These are phyloP conservation scores for Clarireedia sp. DNA, from an alignment of 2,329 filamentous ascomycete species.

Conservation along the genomic window DNA sequence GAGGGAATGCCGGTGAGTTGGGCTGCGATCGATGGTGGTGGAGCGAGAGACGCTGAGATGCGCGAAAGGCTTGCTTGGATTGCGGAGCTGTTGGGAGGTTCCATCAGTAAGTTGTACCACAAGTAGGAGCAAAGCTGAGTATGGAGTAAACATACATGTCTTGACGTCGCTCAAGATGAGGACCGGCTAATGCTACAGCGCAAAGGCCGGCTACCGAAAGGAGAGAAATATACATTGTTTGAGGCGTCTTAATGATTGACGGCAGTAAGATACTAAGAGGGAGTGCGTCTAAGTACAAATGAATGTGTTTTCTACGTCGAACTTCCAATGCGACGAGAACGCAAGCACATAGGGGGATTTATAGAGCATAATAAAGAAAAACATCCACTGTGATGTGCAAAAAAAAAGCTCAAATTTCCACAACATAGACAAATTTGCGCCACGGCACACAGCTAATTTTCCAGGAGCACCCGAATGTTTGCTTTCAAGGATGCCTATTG, in stretches of 20 bases:
- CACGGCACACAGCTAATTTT: neutral
- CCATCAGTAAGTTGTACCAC: too few species aligned
- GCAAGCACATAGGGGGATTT: neutral
- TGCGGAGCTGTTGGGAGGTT: neutral
- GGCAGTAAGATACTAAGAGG: neutral
- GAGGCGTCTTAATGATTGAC: neutral
- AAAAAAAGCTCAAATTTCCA: neutral
- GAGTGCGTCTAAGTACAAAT: neutral
- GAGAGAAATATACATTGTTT: slow-evolving; percentile 4
- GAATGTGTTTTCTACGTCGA: neutral
- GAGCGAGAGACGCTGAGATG: neutral
- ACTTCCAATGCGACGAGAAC: neutral
- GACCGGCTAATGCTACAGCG: neutral
- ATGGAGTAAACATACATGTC: neutral
- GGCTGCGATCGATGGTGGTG: neutral
- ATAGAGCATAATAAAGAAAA: too few species aligned
- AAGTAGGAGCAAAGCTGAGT: too few species aligned
- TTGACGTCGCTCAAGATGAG: neutral
- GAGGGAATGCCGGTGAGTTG: slow-evolving; percentile 1
- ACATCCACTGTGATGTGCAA: neutral
- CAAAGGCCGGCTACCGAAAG: slow-evolving; percentile 1
- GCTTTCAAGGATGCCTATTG: too few species aligned
- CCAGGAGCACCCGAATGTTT: neutral
- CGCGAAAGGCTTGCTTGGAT: neutral
- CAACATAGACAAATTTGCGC: neutral